phyloP scores from a whole-genome alignment of 2,329 filamentous ascomycete genomes.

The Neonectria neomacrospora region DNA sequence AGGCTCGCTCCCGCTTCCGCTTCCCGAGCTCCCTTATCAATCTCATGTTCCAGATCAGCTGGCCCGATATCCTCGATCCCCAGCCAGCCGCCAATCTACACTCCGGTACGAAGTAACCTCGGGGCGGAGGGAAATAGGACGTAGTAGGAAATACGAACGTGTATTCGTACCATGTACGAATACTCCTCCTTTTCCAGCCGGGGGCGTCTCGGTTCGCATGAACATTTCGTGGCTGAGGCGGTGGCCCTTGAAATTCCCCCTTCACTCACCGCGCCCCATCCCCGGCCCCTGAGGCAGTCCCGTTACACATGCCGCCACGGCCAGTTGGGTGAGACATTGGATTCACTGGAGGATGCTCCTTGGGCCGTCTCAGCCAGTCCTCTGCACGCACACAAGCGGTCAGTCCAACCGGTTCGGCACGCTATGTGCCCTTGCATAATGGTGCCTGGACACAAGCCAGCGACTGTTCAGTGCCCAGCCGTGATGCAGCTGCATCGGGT shows the following conservation, averaged over 20 bases:
- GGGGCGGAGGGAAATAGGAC: not conserved
- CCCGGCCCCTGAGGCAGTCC: not conserved
- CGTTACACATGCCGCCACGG: not conserved
- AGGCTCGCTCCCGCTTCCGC: conserved; percentile 2
- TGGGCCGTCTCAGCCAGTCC: conserved; percentile 30
- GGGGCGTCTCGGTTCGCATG: conserved; percentile 9
- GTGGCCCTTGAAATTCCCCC: not conserved
- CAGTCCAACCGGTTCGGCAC: conserved; percentile 32
- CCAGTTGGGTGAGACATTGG: conserved; percentile 18
- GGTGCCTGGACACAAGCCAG: conserved; percentile 33
- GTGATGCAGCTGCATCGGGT: conserved; percentile 15
- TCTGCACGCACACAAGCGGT: conserved; percentile 30
- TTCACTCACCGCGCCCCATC: not conserved
- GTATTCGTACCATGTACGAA: not conserved
- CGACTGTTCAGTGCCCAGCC: not conserved
- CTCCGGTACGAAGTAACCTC: conserved; percentile 5
- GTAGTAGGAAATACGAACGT: conserved; percentile 15
- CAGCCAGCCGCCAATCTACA: conserved; percentile 6
- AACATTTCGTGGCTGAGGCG: conserved; percentile 1
- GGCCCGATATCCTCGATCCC: conserved; percentile 15
- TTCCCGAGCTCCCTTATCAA: conserved; percentile 34
- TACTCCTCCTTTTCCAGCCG: not conserved
- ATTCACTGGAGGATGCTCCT: conserved; percentile 16
- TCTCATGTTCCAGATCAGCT: conserved; percentile 43
- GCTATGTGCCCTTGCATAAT: conserved; percentile 41